Evolutionary conservation across 75 land plant genomes (phyloP).

Genomic region (Cryptomeria japonica): DNA sequence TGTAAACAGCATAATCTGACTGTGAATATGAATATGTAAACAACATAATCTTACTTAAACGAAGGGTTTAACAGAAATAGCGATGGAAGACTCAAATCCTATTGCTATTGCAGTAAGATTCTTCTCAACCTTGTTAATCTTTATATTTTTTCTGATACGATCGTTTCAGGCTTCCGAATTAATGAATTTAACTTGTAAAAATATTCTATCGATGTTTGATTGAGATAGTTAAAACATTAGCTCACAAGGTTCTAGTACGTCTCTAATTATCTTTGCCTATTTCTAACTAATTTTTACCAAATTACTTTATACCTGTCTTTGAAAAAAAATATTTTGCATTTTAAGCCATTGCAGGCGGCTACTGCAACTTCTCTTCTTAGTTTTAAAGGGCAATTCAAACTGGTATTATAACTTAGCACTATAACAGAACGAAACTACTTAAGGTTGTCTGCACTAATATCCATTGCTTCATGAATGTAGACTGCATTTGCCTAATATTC

Average conservation of each 20-base stretch:
- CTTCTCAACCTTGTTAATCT: neutral
- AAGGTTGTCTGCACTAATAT: neutral
- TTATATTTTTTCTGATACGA: too few relatives aligned
- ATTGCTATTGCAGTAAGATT: neutral
- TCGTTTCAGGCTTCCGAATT: neutral
- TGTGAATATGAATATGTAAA: too few relatives aligned
- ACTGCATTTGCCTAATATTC: neutral
- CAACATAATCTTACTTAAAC: too few relatives aligned
- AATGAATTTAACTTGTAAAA: neutral
- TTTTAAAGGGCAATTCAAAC: too few relatives aligned
- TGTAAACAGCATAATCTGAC: too few relatives aligned
- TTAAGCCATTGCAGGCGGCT: neutral
- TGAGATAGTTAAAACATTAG: neutral
- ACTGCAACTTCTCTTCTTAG: neutral
- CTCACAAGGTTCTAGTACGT: too few relatives aligned
- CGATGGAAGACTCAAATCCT: neutral
- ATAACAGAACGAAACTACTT: neutral
- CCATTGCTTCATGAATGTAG: neutral
- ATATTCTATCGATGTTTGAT: too few relatives aligned
- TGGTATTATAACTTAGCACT: too few relatives aligned
- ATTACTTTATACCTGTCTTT: neutral
- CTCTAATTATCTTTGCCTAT: too few relatives aligned
- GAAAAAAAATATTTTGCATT: too few relatives aligned
- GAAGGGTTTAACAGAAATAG: neutral
- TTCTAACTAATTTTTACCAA: too few relatives aligned